phyloP scores from a whole-genome alignment of 192 early-diverging fungal genomes.

The Coemansia sp. region DNA sequence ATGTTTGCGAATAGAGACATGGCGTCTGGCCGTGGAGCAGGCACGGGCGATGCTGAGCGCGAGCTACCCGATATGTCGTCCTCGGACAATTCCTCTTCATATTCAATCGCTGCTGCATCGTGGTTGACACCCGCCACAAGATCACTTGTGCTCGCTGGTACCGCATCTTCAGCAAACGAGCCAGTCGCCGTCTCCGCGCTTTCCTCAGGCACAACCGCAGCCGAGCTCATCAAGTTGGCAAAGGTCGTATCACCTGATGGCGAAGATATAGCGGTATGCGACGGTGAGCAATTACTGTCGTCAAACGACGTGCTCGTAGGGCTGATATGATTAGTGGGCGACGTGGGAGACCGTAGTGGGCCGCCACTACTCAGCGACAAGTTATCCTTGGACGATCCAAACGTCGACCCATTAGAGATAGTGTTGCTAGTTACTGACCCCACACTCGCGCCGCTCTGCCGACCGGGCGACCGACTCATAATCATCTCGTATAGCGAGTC shows the following conservation, averaged over 20 bases:
- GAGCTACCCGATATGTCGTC: slow-evolving; percentile 1
- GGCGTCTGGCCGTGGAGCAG: slow-evolving; percentile 33
- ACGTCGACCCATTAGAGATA: slow-evolving; percentile 43
- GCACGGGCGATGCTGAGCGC: slow-evolving; percentile 26
- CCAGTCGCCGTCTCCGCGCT: not conserved
- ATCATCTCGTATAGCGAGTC: slow-evolving; percentile 57
- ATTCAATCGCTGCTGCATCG: not conserved
- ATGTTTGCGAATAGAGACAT: slow-evolving; percentile 30
- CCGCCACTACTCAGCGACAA: slow-evolving; percentile 17
- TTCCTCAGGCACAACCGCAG: slow-evolving; percentile 19
- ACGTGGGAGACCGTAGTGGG: slow-evolving; percentile 25
- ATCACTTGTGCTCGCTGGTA: not conserved
- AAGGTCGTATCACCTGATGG: slow-evolving; percentile 31
- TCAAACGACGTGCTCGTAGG: slow-evolving; percentile 53
- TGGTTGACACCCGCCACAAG: not conserved
- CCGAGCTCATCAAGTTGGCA: slow-evolving; percentile 15
- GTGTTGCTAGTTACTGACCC: slow-evolving; percentile 39
- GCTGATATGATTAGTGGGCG: slow-evolving; percentile 34
- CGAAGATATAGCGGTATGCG: slow-evolving; percentile 38
- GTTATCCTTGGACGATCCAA: slow-evolving; percentile 33
- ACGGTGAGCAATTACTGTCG: slow-evolving; percentile 27
- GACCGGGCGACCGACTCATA: slow-evolving; percentile 47
- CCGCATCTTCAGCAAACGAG: not conserved
- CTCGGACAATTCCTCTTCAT: not conserved
- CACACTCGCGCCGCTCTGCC: slow-evolving; percentile 31